Evolutionary conservation across 2,329 filamentous ascomycete species (phyloP).

Genomic region (Berkeleyomyces basicola): DNA sequence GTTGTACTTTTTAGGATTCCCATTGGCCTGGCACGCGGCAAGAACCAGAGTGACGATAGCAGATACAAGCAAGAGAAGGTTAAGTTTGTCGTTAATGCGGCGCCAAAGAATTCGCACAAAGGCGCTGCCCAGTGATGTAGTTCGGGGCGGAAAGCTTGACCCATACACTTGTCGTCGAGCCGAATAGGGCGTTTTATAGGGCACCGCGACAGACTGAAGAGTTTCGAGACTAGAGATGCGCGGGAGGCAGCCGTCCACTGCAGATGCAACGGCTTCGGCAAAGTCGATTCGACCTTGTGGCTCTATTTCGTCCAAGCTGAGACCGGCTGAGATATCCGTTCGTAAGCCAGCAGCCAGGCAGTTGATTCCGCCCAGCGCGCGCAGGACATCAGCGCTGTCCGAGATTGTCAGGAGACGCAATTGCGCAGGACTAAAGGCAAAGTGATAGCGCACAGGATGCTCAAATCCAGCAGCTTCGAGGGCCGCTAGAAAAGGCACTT

Average conservation of each 20-base stretch:
- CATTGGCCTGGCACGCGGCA: constrained; percentile 57
- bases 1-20: constrained; percentile 31
- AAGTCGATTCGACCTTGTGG: constrained; percentile 31
- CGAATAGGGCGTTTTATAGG: background rate
- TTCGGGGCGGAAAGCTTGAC: background rate
- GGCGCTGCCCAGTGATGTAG: background rate
- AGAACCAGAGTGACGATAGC: constrained; percentile 59
- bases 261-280: constrained; percentile 30
- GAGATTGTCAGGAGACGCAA: constrained; percentile 36
- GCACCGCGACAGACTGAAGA: background rate
- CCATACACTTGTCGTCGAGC: constrained; percentile 4
- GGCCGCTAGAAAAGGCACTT: constrained; percentile 1
- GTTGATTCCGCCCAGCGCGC: constrained; percentile 34
- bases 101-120: constrained; percentile 36
- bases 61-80: constrained; percentile 54
- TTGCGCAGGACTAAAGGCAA: constrained; percentile 37
- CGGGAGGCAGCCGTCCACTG: constrained; percentile 20
- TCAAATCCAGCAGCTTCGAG: constrained; percentile 9
- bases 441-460: constrained; percentile 24
- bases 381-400: constrained; percentile 31
- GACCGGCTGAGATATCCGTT: constrained; percentile 29
- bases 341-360: constrained; percentile 36
- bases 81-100: constrained; percentile 66
- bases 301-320: constrained; percentile 32
- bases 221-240: constrained; percentile 13